These are phyloP conservation scores for Boletus pseudopeckii DNA, from an alignment of 768 basidiomycete species.

Conservation along the genomic window DNA sequence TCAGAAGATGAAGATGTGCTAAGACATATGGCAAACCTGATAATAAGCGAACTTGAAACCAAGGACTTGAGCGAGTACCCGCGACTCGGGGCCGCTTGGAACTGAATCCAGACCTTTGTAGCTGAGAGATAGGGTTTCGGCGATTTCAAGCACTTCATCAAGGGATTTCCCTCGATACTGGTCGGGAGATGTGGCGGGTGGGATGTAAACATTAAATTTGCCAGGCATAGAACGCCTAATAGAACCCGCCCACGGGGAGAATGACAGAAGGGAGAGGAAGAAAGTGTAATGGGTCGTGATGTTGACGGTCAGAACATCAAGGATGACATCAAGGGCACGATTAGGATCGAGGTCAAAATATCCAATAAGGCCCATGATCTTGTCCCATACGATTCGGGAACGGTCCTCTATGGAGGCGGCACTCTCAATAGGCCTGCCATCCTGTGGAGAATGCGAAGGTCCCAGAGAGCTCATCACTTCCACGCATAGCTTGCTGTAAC, in stretches of 20 bases:
- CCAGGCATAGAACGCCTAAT: conserved; percentile 31
- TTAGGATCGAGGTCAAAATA: conserved; percentile 98
- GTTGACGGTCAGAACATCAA: conserved; percentile 86
- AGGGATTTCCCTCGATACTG: conserved; percentile 57
- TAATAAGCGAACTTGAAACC: conserved; percentile 98
- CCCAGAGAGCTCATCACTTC: conserved; percentile 80
- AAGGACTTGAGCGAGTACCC: conserved; percentile 83
- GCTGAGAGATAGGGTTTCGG: conserved; percentile 35
- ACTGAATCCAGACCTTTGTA: conserved; percentile 5
- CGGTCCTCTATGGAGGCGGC: conserved; percentile 56
- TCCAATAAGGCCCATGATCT: conserved; percentile 84
- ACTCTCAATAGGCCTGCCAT: conserved; percentile 64
- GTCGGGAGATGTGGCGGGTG: conserved; percentile 36
- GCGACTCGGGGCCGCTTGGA: conserved; percentile 38
- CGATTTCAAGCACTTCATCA: conserved; percentile 61
- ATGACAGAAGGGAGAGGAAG: conserved; percentile 81
- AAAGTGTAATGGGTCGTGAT: conserved; percentile 81
- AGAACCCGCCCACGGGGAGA: conserved; percentile 83
- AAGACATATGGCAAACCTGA: conserved; percentile 53
- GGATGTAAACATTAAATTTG: conserved; percentile 34
- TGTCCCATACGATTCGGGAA: conserved; percentile 72
- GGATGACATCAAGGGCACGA: conserved; percentile 86
- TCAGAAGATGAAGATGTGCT: conserved; percentile 13
- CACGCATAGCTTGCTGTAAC: conserved; percentile 88
- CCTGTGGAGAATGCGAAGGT: conserved; percentile 64